Conservation (phyloP, 139 green algal genomes). For the Chlamydomonas sp. region DNA sequence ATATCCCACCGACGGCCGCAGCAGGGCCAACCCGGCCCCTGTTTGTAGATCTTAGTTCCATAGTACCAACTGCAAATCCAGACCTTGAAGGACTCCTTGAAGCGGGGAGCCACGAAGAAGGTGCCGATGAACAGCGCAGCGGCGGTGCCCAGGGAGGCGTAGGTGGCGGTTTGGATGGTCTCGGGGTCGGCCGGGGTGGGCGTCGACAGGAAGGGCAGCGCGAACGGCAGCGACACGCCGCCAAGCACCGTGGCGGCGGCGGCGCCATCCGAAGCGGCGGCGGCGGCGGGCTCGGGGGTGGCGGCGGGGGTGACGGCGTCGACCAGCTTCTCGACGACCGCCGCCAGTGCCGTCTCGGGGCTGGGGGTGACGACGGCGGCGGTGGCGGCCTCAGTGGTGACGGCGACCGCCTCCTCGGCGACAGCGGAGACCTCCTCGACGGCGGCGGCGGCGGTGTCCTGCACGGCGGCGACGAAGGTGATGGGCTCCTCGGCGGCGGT, state of each 20-base stretch:
- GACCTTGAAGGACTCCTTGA: conserved; percentile 35
- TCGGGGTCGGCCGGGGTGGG: neutral
- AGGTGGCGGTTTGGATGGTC: conserved; percentile 1
- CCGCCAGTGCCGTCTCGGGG: neutral
- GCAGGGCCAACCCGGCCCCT: no score
- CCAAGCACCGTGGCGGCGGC: neutral
- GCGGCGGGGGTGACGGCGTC: no score
- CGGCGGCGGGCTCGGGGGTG: neutral
- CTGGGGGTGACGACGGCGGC: neutral
- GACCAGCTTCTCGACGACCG: neutral
- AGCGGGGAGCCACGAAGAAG: conserved; percentile 19
- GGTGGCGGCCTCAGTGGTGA: no score
- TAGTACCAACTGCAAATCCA: neutral
- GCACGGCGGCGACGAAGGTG: neutral
- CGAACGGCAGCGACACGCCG: no score
- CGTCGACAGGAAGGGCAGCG: neutral
- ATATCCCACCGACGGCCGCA: no score
- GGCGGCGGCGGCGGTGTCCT: neutral
- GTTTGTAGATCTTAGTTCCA: no score
- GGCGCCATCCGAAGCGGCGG: neutral
- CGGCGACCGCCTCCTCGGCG: neutral
- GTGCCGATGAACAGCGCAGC: neutral
- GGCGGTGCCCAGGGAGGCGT: conserved; percentile 8
- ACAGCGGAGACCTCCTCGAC: neutral
- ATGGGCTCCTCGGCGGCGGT: neutral